Base-by-base conservation (phyloP, 1,284 basidiomycete genomes). In the Hemileia vastatrix region DNA sequence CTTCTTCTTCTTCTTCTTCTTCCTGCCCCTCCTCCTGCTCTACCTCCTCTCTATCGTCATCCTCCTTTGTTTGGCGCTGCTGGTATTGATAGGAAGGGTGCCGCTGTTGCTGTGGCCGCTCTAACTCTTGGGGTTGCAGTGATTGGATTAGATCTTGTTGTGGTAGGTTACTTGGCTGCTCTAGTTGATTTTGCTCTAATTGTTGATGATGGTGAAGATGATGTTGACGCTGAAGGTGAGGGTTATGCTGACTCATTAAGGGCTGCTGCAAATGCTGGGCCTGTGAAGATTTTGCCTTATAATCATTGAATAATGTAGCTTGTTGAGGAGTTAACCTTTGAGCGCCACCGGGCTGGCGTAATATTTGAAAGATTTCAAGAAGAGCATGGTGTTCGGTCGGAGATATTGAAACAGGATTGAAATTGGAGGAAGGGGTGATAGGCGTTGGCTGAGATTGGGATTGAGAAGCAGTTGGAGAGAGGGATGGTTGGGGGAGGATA, bases 21-120 rank as follows among this genome's bases (percentile, higher is more conserved):
- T 66, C 13, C 57, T 36, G 6, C 68, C 68, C 66, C 77, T 77
- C 55, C 77, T 75, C 11, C 67, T 65, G 2, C 86, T 86, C 80
- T 86, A 89, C 59, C 82, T 75, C 31, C 90, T 81, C 66, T 83
- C 81, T 72, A 90, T 85, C 63, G 79, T 78, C 67, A 84, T 82
- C 27, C 78, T 51, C 15, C 66, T 66, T 53, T 54, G 24, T 36
- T 27, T 55, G 8, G n/a, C n/a, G 49, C 47, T 32, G 45, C 51
- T 77, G 43, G 72, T 71, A 54, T 78, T 75, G 64, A 78, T 58
- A 69, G 67, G 65, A 65, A 50, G 54, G 62, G 70, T 45, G 70
- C 72, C 71, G 69, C 60, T 73, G 72, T 70, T 76, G 71, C 72
- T 51, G 48, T 19, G n/a, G 9, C 27, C 24, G 77, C 77, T 83